Evolutionary conservation across 2,329 filamentous ascomycete genomes (phyloP).

Genomic region (Chlorencoelia australis): DNA sequence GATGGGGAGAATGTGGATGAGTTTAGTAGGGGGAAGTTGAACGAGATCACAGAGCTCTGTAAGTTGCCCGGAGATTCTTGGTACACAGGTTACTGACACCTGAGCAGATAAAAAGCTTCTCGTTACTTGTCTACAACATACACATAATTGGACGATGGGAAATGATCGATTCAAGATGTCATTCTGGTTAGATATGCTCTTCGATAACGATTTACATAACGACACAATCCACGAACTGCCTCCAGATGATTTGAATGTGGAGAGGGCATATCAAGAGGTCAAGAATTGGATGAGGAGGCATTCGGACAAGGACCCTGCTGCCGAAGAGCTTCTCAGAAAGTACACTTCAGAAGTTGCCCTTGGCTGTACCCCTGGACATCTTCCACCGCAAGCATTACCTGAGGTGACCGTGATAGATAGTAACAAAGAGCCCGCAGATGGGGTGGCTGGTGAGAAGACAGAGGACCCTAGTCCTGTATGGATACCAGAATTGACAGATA

Average conservation of each 20-base stretch:
- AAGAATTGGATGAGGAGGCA: constrained; percentile 54
- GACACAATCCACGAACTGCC: constrained; percentile 42
- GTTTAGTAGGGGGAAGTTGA: constrained; percentile 43
- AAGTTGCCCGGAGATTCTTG: constrained; percentile 21
- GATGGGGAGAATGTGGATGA: constrained; percentile 53
- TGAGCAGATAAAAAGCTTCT: constrained; percentile 52
- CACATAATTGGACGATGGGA: constrained; percentile 60
- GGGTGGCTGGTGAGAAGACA: constrained; percentile 10
- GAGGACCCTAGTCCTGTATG: constrained; percentile 24
- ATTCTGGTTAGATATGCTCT: constrained; percentile 57
- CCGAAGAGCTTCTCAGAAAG: constrained; percentile 42
- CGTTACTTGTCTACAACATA: constrained; percentile 55
- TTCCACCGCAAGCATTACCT: constrained; percentile 12
- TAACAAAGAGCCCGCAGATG: too few species aligned
- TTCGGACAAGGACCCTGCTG: constrained; percentile 46
- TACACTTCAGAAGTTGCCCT: constrained; percentile 34
- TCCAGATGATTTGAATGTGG: constrained; percentile 39
- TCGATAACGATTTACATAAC: constrained; percentile 45
- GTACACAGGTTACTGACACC: neutral
- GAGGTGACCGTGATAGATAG: neutral
- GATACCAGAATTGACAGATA: constrained; percentile 38
- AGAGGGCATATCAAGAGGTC: constrained; percentile 49
- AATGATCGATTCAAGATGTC: constrained; percentile 62
- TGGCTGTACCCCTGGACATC: constrained; percentile 25
- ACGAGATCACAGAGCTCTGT: constrained; percentile 57